Evolutionary conservation across 2,329 filamentous ascomycete genomes (phyloP).

Genomic region (Xylaria sp.): DNA sequence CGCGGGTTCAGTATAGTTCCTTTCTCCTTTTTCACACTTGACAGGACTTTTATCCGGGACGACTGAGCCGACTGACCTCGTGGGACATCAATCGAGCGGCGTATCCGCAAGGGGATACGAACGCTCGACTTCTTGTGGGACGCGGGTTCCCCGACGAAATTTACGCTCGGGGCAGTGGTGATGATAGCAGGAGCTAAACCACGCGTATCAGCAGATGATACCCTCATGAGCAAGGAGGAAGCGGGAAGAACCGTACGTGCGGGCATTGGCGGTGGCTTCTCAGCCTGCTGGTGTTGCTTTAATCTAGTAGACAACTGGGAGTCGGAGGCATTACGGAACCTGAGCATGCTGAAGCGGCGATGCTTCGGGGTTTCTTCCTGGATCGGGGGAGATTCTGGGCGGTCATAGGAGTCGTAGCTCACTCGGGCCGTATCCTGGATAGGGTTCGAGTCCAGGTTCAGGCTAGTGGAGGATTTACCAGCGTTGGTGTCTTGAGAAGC

Average conservation of each 20-base stretch:
- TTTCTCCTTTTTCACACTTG: conserved; percentile 46
- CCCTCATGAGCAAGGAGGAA: background rate
- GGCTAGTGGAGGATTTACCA: conserved; percentile 33
- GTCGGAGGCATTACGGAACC: conserved; percentile 91
- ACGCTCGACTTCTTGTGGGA: conserved; percentile 62
- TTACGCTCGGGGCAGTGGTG: conserved; percentile 84
- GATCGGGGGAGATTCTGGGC: conserved; percentile 56
- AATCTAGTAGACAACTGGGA: conserved; percentile 80
- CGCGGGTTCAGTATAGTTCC: conserved; percentile 48
- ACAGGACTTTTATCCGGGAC: conserved; percentile 28
- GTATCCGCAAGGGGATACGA: conserved; percentile 58
- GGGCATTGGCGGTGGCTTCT: conserved; percentile 62
- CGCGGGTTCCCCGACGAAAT: conserved; percentile 51
- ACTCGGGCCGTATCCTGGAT: conserved; percentile 26
- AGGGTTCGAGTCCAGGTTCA: background rate
- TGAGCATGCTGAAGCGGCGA: conserved; percentile 72
- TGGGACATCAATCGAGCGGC: conserved; percentile 57
- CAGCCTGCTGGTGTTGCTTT: conserved; percentile 67
- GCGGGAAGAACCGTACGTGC: conserved; percentile 51
- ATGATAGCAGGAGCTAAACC: conserved; percentile 74
- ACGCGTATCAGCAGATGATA: conserved; percentile 32
- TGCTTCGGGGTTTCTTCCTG: conserved; percentile 63
- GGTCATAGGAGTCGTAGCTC: conserved; percentile 41
- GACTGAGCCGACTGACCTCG: conserved; percentile 42
- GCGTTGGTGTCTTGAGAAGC: conserved; percentile 25